Conservation (phyloP, 768 basidiomycete species). For the Suillus bovinus region DNA sequence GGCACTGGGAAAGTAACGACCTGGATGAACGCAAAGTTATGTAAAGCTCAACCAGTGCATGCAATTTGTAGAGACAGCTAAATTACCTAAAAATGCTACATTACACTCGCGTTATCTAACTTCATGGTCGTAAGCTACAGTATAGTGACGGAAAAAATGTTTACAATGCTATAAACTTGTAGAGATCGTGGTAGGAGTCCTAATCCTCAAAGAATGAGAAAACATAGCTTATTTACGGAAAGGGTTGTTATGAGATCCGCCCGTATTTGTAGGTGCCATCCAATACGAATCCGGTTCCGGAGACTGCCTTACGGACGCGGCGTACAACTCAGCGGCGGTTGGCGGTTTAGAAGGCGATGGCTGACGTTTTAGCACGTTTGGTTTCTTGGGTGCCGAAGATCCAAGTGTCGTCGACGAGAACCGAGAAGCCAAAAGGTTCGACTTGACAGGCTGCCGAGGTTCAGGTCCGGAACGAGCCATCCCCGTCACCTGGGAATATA, state of each 20-base stretch:
- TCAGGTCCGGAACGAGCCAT: slow-evolving; percentile 59
- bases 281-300: slow-evolving; percentile 38
- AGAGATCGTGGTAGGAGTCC: slow-evolving; percentile 19
- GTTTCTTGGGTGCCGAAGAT: slow-evolving; percentile 36
- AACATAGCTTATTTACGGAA: slow-evolving; percentile 43
- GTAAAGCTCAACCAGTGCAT: neutral
- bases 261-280: slow-evolving; percentile 44
- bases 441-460: slow-evolving; percentile 70
- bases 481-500: slow-evolving; percentile 75
- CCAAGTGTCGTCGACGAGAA: slow-evolving; percentile 49
- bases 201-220: slow-evolving; percentile 18
- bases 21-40: neutral
- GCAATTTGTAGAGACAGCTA: neutral
- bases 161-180: slow-evolving; percentile 14
- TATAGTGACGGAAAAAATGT: slow-evolving; percentile 15
- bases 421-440: slow-evolving; percentile 43
- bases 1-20: slow-evolving; percentile 14
- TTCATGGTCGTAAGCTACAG: slow-evolving; percentile 10
- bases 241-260: slow-evolving; percentile 55
- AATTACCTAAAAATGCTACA: slow-evolving; percentile 18
- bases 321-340: slow-evolving; percentile 65
- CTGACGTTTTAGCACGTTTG: slow-evolving; percentile 29
- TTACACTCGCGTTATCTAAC: slow-evolving; percentile 24
- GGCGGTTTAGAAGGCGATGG: slow-evolving; percentile 28
- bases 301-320: slow-evolving; percentile 44